Percentiles rank a stretch among this genome's conserved stretches.
Conservation (phyloP, 768 basidiomycete genomes). For the Nidula microcarpa region DNA sequence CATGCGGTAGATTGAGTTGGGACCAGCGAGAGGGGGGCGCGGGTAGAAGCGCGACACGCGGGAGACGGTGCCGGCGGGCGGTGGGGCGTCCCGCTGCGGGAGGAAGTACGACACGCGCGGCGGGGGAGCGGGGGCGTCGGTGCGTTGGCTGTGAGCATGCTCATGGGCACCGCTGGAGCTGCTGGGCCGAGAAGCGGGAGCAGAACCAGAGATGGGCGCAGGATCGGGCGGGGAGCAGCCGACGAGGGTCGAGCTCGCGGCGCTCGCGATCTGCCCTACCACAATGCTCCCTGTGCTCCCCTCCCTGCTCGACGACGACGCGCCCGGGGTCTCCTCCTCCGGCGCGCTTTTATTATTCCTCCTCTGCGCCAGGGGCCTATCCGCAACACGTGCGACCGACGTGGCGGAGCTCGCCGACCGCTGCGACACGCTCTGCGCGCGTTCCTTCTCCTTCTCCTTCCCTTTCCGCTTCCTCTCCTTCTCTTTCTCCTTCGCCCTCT, state of each 20-base stretch:
- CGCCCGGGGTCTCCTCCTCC: too few relatives aligned
- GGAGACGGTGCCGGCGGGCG: too few relatives aligned
- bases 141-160: too few relatives aligned
- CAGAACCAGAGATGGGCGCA: background rate
- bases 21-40: too few relatives aligned
- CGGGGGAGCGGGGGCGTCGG: background rate
- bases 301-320: background rate
- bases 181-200: background rate
- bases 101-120: background rate
- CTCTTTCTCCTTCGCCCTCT: constrained; percentile 13
- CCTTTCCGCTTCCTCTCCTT: constrained; percentile 12
- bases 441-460: constrained; percentile 13
- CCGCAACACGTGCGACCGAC: background rate
- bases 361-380: too few relatives aligned
- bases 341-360: too few relatives aligned
- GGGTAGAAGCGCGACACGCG: too few relatives aligned
- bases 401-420: background rate
- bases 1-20: too few relatives aligned
- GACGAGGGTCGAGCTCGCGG: constrained; percentile 10
- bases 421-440: constrained; percentile 7
- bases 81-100: too few relatives aligned
- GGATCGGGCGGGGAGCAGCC: constrained; percentile 7
- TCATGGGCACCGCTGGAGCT: background rate
- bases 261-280: constrained; percentile 23
- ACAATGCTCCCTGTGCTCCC: constrained; percentile 7